phyloP scores from a whole-genome alignment of 441 rosid genomes.

The Gossypium schwendimanii region DNA sequence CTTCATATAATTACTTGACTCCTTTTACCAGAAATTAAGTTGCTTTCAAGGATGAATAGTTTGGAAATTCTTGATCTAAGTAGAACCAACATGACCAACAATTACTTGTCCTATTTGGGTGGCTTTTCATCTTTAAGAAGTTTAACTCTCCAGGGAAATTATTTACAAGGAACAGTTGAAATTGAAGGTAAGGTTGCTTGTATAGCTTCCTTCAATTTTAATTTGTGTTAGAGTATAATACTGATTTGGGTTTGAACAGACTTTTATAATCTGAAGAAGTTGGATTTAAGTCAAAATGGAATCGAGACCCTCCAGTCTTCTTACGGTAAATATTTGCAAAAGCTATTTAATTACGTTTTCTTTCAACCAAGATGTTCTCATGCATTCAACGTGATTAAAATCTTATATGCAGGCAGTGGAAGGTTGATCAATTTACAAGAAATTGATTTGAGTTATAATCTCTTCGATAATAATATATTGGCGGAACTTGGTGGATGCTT shows the following conservation, averaged over 20 bases:
- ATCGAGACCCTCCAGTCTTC: not conserved
- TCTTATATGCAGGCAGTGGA: slow-evolving; percentile 47
- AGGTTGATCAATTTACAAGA: not conserved
- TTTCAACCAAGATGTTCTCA: not conserved
- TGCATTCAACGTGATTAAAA: not conserved
- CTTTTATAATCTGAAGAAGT: not conserved
- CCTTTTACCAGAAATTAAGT: not conserved
- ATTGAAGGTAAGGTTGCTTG: not conserved
- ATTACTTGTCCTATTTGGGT: not conserved
- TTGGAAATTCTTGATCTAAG: not conserved
- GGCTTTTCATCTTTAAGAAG: not conserved
- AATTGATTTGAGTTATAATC: not conserved
- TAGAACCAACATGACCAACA: not conserved
- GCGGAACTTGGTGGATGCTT: not conserved
- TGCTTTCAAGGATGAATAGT: not conserved
- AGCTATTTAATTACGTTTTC: not conserved
- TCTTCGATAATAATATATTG: not conserved
- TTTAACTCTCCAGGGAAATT: not conserved
- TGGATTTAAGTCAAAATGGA: not conserved
- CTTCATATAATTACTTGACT: not conserved
- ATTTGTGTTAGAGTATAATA: not conserved
- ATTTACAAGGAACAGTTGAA: not conserved
- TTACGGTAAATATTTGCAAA: not conserved
- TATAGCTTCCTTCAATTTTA: not conserved
- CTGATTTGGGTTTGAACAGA: not conserved